These are phyloP conservation scores for Herpetomonas tarakana DNA, from an alignment of 208 protist species.

Conservation along the genomic window DNA sequence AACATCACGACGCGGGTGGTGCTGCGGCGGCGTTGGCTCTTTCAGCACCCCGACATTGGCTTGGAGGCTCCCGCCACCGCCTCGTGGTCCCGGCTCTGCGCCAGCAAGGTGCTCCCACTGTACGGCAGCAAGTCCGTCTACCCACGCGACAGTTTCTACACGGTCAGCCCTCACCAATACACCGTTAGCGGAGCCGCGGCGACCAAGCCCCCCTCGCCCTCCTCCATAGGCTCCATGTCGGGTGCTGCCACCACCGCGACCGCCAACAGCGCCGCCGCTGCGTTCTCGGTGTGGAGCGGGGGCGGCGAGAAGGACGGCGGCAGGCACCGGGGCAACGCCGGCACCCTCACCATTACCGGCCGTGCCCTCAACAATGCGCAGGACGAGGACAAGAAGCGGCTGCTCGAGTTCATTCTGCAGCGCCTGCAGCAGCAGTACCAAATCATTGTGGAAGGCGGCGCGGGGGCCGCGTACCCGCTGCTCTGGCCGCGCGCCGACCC, in stretches of 20 bases:
- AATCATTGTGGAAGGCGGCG: slow-evolving; percentile 63
- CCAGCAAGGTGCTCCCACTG: slow-evolving; percentile 65
- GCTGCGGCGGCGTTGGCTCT: slow-evolving; percentile 72
- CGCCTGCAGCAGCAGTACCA: slow-evolving; percentile 85
- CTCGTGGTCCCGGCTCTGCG: slow-evolving; percentile 66
- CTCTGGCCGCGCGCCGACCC: slow-evolving; percentile 39
- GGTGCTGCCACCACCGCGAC: not conserved
- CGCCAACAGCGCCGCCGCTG: not conserved
- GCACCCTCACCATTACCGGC: not conserved
- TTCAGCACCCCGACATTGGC: slow-evolving; percentile 53
- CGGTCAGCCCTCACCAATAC: slow-evolving; percentile 74
- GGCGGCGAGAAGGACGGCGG: not conserved
- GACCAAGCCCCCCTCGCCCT: not conserved
- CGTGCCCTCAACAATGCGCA: not conserved
- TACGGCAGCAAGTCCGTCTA: slow-evolving; percentile 77
- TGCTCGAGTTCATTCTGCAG: slow-evolving; percentile 81
- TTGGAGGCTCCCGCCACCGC: slow-evolving; percentile 26
- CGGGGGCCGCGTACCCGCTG: slow-evolving; percentile 11
- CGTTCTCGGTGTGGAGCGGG: slow-evolving; percentile 3
- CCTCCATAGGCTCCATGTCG: not conserved
- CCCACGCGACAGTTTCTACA: slow-evolving; percentile 74
- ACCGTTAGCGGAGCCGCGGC: slow-evolving; percentile 19
- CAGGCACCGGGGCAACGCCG: not conserved
- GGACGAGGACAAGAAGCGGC: slow-evolving; percentile 24
- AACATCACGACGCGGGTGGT: slow-evolving; percentile 62